Percentiles rank a stretch among this genome's conserved stretches.
These are phyloP conservation scores for Rhizophagus prolifer DNA, from an alignment of 192 early-diverging fungal species.

Conservation along the genomic window DNA sequence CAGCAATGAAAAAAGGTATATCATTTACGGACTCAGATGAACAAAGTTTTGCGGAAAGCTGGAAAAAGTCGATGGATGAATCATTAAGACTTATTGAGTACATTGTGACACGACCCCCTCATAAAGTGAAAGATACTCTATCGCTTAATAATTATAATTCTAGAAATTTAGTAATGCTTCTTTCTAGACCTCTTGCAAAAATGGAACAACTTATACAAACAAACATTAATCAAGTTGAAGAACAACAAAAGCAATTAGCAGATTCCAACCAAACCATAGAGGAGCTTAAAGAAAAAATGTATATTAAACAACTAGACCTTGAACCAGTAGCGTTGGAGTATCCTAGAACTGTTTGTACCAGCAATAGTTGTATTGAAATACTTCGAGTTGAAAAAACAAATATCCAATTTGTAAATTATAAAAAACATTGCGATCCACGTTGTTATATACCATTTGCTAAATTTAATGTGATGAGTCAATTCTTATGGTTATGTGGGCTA, in stretches of 20 bases:
- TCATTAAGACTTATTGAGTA: slow-evolving; percentile 27
- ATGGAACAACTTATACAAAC: slow-evolving; percentile 32
- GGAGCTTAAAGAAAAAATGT: slow-evolving; percentile 27
- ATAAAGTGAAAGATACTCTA: slow-evolving; percentile 32
- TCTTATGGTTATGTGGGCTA: slow-evolving; percentile 30
- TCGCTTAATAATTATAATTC: slow-evolving; percentile 33
- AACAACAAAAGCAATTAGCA: slow-evolving; percentile 26
- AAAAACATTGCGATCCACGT: slow-evolving; percentile 31
- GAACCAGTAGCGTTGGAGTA: slow-evolving; percentile 20
- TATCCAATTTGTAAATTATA: slow-evolving; percentile 31
- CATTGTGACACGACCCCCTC: slow-evolving; percentile 21
- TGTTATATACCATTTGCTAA: slow-evolving; percentile 31
- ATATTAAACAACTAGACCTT: slow-evolving; percentile 29
- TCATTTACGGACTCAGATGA: slow-evolving; percentile 15
- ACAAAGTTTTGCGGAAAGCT: slow-evolving; percentile 32
- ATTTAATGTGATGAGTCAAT: slow-evolving; percentile 26
- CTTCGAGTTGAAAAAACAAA: background rate
- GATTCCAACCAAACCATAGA: slow-evolving; percentile 22
- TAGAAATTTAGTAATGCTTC: slow-evolving; percentile 26
- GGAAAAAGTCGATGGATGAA: slow-evolving; percentile 33
- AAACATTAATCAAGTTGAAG: slow-evolving; percentile 24
- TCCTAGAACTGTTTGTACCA: slow-evolving; percentile 36
- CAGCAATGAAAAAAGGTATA: slow-evolving; percentile 30
- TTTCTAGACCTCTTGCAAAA: slow-evolving; percentile 31
- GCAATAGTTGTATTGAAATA: background rate